These are phyloP conservation scores for Schizosaccharomyces lindneri DNA, from an alignment of 805 yeast species.

Conservation along the genomic window DNA sequence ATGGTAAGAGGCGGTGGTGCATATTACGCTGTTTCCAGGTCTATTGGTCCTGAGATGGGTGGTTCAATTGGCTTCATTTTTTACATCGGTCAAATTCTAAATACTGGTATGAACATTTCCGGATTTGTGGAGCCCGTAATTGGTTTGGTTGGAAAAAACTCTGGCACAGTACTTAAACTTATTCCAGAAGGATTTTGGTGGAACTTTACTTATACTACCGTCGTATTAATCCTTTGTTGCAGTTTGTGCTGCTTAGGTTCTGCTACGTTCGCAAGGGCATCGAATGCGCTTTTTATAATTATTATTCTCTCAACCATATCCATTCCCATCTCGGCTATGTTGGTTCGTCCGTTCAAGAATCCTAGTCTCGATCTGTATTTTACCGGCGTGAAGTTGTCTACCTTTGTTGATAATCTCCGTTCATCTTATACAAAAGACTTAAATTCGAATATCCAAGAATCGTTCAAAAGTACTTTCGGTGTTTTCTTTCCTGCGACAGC, in stretches of 20 bases:
- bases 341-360: constrained; percentile 34
- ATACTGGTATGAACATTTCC: constrained; percentile 72
- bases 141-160: constrained; percentile 40
- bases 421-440: background rate
- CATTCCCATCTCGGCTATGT: constrained; percentile 49
- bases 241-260: constrained; percentile 58
- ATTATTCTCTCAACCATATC: constrained; percentile 48
- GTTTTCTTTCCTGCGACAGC: constrained; percentile 96
- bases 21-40: constrained; percentile 84
- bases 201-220: constrained; percentile 44
- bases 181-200: constrained; percentile 46
- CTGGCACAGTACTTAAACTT: constrained; percentile 30
- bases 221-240: constrained; percentile 42
- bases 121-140: constrained; percentile 83
- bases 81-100: constrained; percentile 79
- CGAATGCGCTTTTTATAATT: constrained; percentile 40
- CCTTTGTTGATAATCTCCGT: background rate
- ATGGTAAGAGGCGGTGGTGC: constrained; percentile 97
- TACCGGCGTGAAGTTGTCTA: constrained; percentile 14
- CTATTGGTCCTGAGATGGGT: constrained; percentile 93
- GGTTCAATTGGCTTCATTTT: constrained; percentile 91
- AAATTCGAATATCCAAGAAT: constrained; percentile 24
- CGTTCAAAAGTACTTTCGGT: constrained; percentile 69
- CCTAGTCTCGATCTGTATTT: constrained; percentile 18
- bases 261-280: constrained; percentile 53